Evolutionary conservation across 305 asterid genomes (phyloP).

Genomic region (Fraxinus dipetala): DNA sequence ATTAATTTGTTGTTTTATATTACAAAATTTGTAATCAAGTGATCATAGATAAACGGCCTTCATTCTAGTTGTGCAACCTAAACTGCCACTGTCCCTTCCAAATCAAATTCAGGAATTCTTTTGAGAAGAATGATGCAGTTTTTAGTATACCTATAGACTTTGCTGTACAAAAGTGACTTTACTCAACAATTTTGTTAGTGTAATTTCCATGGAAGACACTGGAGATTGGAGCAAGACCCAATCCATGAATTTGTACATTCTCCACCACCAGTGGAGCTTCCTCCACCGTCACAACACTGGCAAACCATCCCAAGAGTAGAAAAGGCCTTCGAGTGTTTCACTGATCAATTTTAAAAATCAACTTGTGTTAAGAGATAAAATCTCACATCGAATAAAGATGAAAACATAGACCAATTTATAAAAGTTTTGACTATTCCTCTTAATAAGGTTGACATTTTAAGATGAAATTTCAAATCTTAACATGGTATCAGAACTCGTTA

Average conservation of each 20-base stretch:
- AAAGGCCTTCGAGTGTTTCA: constrained; percentile 23
- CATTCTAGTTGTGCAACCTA: no score
- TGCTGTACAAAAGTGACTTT: neutral
- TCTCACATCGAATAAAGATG: no score
- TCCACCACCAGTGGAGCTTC: neutral
- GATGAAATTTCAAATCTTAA: no score
- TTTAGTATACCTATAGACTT: no score
- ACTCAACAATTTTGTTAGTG: neutral
- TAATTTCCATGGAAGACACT: constrained; percentile 51
- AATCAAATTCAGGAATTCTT: neutral
- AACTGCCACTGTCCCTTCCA: no score
- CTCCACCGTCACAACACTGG: constrained; percentile 48
- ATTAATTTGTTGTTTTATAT: no score
- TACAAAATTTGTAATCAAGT: no score
- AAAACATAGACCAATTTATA: no score
- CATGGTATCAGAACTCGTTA: no score
- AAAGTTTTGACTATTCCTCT: no score
- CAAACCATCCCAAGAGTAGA: constrained; percentile 44
- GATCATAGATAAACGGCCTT: no score
- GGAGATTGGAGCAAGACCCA: constrained; percentile 49
- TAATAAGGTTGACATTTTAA: no score
- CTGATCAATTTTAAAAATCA: neutral
- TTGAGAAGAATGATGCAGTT: neutral
- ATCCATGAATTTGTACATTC: constrained; percentile 39
- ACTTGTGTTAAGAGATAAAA: neutral